These are phyloP conservation scores for Penicillium sp. DNA, from an alignment of 2,329 filamentous ascomycete species.

Conservation along the genomic window DNA sequence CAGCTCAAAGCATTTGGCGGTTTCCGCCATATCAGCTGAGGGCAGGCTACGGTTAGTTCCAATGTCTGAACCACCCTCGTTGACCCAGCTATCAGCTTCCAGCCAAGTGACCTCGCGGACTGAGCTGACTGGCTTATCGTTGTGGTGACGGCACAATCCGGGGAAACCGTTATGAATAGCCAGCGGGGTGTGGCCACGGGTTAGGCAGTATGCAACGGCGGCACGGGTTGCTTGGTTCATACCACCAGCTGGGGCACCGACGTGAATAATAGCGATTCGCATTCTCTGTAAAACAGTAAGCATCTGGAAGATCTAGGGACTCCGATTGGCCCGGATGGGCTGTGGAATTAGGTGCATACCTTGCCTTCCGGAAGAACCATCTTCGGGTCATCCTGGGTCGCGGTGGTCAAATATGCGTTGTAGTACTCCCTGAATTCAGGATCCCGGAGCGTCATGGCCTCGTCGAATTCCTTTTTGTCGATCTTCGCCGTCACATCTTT, in stretches of 20 bases:
- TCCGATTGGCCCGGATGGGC: no score
- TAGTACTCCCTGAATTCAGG: conserved; percentile 93
- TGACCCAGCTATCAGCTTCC: conserved; percentile 92
- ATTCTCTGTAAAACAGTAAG: conserved; percentile 61
- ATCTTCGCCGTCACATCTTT: conserved; percentile 82
- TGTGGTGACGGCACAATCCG: conserved; percentile 86
- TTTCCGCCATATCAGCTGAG: conserved; percentile 76
- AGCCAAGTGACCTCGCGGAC: conserved; percentile 88
- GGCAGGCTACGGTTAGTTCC: conserved; percentile 95
- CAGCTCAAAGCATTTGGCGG: conserved; percentile 77
- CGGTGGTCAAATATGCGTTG: conserved; percentile 85
- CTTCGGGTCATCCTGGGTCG: conserved; percentile 70
- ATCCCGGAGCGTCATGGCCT: conserved; percentile 83
- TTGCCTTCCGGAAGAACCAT: conserved; percentile 67
- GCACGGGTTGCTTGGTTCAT: conserved; percentile 97
- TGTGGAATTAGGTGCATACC: conserved; percentile 44
- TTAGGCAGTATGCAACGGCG: conserved; percentile 87
- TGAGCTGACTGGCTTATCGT: conserved; percentile 73
- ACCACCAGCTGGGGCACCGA: conserved; percentile 91
- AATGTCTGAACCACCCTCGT: conserved; percentile 94
- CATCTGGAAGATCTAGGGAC: not conserved
- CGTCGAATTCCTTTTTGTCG: conserved; percentile 77
- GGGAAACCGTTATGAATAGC: conserved; percentile 97
- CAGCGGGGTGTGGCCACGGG: conserved; percentile 85
- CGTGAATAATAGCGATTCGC: conserved; percentile 93